Evolutionary conservation across 176 grass and related monocot species (phyloP).

Genomic region (Pontederia paniculata): DNA sequence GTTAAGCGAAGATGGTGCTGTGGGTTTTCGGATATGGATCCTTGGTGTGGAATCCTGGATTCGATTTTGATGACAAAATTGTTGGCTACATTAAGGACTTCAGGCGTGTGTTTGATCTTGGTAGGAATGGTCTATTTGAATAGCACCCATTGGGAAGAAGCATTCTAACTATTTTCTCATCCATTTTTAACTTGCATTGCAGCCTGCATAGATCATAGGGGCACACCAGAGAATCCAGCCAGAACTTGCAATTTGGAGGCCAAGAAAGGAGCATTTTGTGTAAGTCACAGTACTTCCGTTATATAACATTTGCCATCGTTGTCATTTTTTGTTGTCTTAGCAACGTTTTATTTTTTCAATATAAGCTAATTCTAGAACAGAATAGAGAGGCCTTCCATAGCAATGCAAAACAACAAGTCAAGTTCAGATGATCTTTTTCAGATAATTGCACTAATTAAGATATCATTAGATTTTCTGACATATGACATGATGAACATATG

Average conservation of each 20-base stretch:
- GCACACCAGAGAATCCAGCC: constrained; percentile 7
- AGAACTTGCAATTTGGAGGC: constrained; percentile 8
- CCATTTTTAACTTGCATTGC: neutral
- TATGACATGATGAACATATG: too few relatives aligned
- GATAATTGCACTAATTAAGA: too few relatives aligned
- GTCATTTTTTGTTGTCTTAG: too few relatives aligned
- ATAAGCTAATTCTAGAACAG: too few relatives aligned
- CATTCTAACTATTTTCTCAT: too few relatives aligned
- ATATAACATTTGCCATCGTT: too few relatives aligned
- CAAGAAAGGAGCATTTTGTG: constrained; percentile 1
- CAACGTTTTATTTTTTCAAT: too few relatives aligned
- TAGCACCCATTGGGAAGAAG: neutral
- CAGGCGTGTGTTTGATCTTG: constrained; percentile 74
- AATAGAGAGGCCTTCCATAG: too few relatives aligned
- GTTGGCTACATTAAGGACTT: constrained; percentile 65
- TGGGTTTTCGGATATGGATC: constrained; percentile 91
- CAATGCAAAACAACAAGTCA: too few relatives aligned
- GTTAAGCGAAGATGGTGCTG: constrained; percentile 39
- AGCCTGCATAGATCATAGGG: constrained; percentile 5
- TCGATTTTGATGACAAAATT: constrained; percentile 82
- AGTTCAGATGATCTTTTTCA: too few relatives aligned
- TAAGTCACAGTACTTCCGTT: neutral
- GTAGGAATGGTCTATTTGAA: constrained; percentile 20
- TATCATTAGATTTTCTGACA: too few relatives aligned
- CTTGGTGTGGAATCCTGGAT: constrained; percentile 85